Evolutionary conservation across 257 asterid genomes (phyloP).

Genomic region (Petunia axillaris): DNA sequence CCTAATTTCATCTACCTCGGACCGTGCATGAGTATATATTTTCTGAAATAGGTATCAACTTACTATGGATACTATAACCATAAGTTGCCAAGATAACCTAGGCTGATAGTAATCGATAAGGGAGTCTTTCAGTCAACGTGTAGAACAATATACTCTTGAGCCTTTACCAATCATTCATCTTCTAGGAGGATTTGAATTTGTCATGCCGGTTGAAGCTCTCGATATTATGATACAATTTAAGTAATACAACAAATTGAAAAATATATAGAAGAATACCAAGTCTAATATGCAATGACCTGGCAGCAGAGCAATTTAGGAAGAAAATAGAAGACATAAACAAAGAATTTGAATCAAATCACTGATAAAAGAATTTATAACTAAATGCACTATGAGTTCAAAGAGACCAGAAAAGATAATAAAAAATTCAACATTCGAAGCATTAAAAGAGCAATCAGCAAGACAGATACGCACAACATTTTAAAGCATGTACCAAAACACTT

Average conservation of each 20-base stretch:
- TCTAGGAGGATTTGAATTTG: not conserved
- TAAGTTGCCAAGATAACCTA: not conserved
- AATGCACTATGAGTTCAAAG: not conserved
- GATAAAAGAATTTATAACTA: too few relatives aligned
- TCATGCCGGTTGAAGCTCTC: not conserved
- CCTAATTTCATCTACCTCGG: not conserved
- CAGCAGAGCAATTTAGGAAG: not conserved
- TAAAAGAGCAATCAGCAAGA: not conserved
- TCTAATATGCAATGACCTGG: constrained; percentile 5
- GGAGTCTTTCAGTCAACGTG: not conserved
- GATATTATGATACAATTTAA: constrained; percentile 1
- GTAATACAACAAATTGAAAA: constrained; percentile 7
- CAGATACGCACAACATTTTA: not conserved
- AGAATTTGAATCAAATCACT: too few relatives aligned
- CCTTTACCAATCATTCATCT: not conserved
- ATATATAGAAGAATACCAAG: not conserved
- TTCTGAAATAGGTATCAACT: not conserved
- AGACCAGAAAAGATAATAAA: not conserved
- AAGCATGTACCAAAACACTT: not conserved
- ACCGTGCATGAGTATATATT: not conserved
- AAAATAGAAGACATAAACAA: too few relatives aligned
- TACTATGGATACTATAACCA: not conserved
- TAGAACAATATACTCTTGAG: not conserved
- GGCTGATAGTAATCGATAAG: not conserved
- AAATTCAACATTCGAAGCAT: not conserved